These are phyloP conservation scores for Cyphellophora attinorum DNA, from an alignment of 2,329 filamentous ascomycete species.

Conservation along the genomic window DNA sequence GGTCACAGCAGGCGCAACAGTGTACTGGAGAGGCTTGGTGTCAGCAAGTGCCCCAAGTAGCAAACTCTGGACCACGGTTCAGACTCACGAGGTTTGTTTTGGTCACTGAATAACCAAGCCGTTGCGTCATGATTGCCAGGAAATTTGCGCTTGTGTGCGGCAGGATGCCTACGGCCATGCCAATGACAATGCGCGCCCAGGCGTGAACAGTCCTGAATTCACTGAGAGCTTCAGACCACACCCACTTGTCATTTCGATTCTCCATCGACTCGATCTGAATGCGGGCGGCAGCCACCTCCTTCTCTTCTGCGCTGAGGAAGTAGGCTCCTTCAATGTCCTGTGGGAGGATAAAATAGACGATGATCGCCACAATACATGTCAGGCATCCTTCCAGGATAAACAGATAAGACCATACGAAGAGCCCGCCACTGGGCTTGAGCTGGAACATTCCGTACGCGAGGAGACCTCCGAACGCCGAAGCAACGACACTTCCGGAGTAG, in stretches of 20 bases:
- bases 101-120: slow-evolving; percentile 18
- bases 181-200: slow-evolving; percentile 21
- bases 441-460: slow-evolving; percentile 33
- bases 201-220: slow-evolving; percentile 22
- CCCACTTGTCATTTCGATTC: slow-evolving; percentile 23
- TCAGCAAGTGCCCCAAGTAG: not conserved
- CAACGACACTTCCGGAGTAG: slow-evolving; percentile 21
- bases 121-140: slow-evolving; percentile 22
- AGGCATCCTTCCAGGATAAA: slow-evolving; percentile 36
- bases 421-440: slow-evolving; percentile 20
- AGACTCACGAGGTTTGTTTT: slow-evolving; percentile 14
- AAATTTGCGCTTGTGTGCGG: slow-evolving; percentile 22
- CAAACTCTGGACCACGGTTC: not conserved
- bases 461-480: slow-evolving; percentile 23
- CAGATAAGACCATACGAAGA: slow-evolving; percentile 34
- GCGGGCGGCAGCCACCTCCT: slow-evolving; percentile 26
- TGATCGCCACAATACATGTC: slow-evolving; percentile 29
- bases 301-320: slow-evolving; percentile 29
- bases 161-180: slow-evolving; percentile 22
- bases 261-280: slow-evolving; percentile 26
- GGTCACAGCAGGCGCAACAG: slow-evolving; percentile 9
- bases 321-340: slow-evolving; percentile 27
- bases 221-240: slow-evolving; percentile 20
- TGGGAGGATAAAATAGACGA: slow-evolving; percentile 31
- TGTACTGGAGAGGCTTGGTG: slow-evolving; percentile 14